These are phyloP conservation scores for Calamus simplicifolius DNA, from an alignment of 176 grass and related monocot genomes.

Conservation along the genomic window DNA sequence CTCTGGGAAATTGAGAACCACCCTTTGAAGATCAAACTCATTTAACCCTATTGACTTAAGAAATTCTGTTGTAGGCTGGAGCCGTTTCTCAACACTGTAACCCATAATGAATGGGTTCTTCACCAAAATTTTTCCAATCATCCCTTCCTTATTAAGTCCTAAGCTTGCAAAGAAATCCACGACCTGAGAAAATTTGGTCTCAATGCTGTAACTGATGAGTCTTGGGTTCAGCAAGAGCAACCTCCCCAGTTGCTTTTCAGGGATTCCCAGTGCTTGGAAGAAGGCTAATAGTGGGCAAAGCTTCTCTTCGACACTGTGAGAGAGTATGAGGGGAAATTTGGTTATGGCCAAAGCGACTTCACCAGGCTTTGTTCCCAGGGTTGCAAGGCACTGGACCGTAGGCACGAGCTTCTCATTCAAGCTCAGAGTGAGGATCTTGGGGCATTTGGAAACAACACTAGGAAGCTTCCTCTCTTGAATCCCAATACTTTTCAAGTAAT, in stretches of 20 bases:
- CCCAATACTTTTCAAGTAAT: conserved; percentile 53
- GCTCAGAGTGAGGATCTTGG: conserved; percentile 74
- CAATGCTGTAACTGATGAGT: conserved; percentile 92
- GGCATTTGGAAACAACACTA: conserved; percentile 69
- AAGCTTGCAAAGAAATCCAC: conserved; percentile 59
- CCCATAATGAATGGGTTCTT: conserved; percentile 89
- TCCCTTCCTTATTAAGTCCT: conserved; percentile 60
- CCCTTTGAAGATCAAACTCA: conserved; percentile 49
- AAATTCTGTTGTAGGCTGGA: conserved; percentile 75
- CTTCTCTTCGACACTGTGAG: conserved; percentile 86
- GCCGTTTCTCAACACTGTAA: conserved; percentile 69
- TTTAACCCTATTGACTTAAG: conserved; percentile 54
- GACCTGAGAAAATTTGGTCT: conserved; percentile 67
- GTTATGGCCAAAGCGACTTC: conserved; percentile 62
- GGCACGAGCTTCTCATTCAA: conserved; percentile 64
- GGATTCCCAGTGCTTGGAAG: conserved; percentile 71
- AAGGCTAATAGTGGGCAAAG: conserved; percentile 88
- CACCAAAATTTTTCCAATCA: conserved; percentile 64
- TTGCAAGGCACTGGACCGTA: conserved; percentile 79
- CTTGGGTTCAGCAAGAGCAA: conserved; percentile 81
- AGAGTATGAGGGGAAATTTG: conserved; percentile 86
- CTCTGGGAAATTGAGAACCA: conserved; percentile 54
- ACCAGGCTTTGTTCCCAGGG: conserved; percentile 59
- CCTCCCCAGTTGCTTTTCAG: conserved; percentile 83
- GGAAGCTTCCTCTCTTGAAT: conserved; percentile 78